Evolutionary conservation across 108 stramenopile species (phyloP).

Genomic region (Conticribra weissflogii): DNA sequence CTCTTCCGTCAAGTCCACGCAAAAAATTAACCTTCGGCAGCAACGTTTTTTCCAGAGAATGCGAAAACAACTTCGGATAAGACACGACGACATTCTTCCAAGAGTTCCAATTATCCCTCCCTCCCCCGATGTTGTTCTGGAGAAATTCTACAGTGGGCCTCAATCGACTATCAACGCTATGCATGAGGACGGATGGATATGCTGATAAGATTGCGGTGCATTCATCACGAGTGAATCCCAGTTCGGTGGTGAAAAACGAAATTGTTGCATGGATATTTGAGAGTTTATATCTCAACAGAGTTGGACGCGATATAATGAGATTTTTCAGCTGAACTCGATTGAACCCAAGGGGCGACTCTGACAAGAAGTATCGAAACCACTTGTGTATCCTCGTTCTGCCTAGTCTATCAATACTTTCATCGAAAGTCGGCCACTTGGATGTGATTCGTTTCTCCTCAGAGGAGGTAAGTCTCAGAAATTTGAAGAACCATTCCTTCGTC

Average conservation of each 20-base stretch:
- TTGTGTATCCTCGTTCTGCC: slow-evolving; percentile 28
- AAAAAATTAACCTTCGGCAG: slow-evolving; percentile 35
- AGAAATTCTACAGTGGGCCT: slow-evolving; percentile 37
- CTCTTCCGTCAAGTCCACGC: background rate
- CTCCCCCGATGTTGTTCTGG: slow-evolving; percentile 28
- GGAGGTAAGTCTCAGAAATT: slow-evolving; percentile 18
- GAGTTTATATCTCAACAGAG: slow-evolving; percentile 27
- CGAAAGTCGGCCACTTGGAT: slow-evolving; percentile 14
- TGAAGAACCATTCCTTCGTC: slow-evolving; percentile 41
- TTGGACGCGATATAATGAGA: slow-evolving; percentile 28
- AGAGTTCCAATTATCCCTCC: slow-evolving; percentile 34
- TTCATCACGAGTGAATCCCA: slow-evolving; percentile 24
- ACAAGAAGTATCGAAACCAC: slow-evolving; percentile 40
- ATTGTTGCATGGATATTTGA: slow-evolving; percentile 28
- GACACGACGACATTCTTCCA: slow-evolving; percentile 29
- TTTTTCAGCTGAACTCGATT: slow-evolving; percentile 14
- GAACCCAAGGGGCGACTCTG: slow-evolving; percentile 2
- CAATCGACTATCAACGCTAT: slow-evolving; percentile 34
- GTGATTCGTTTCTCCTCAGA: slow-evolving; percentile 12
- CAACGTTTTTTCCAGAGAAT: slow-evolving; percentile 36
- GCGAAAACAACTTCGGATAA: slow-evolving; percentile 41
- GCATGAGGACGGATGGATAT: slow-evolving; percentile 47
- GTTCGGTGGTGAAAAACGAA: slow-evolving; percentile 28
- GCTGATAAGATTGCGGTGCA: slow-evolving; percentile 26
- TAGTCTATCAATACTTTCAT: slow-evolving; percentile 16